Percentiles rank a stretch among this genome's conserved stretches.
Evolutionary conservation across 106 monocot species (phyloP).

Genomic region (Platanthera guangdongensis): DNA sequence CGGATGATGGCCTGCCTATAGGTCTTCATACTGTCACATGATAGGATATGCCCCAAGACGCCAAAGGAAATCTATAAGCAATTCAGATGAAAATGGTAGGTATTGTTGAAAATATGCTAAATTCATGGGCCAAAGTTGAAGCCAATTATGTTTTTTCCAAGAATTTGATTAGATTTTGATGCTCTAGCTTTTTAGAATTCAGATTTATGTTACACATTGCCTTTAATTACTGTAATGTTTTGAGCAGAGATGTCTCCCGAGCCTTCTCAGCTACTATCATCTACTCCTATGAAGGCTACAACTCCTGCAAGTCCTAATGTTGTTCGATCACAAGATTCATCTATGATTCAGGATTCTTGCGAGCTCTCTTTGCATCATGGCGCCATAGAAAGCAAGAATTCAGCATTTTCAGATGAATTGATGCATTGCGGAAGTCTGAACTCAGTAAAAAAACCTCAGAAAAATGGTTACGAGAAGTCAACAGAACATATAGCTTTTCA

Average conservation of each 20-base stretch:
- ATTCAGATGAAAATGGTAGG: conserved; percentile 11
- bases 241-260: conserved; percentile 20
- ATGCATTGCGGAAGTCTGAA: neutral
- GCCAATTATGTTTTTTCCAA: neutral
- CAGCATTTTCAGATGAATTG: neutral
- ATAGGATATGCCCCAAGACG: conserved; percentile 47
- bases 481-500: neutral
- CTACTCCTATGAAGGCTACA: neutral
- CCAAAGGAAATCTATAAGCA: conserved; percentile 10
- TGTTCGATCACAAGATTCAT: neutral
- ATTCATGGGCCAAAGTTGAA: neutral
- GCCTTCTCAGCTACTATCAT: neutral
- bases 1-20: conserved; percentile 6
- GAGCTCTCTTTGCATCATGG: conserved; percentile 9
- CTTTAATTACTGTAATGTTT: neutral
- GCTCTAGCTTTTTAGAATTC: neutral
- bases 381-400: neutral
- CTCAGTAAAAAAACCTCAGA: neutral
- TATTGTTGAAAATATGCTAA: neutral
- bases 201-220: neutral
- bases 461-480: neutral
- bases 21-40: conserved; percentile 35
- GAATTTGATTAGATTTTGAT: neutral
- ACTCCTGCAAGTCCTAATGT: neutral
- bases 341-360: neutral